phyloP scores from a whole-genome alignment of 257 asterid species.

The Solanum sparsipilum region DNA sequence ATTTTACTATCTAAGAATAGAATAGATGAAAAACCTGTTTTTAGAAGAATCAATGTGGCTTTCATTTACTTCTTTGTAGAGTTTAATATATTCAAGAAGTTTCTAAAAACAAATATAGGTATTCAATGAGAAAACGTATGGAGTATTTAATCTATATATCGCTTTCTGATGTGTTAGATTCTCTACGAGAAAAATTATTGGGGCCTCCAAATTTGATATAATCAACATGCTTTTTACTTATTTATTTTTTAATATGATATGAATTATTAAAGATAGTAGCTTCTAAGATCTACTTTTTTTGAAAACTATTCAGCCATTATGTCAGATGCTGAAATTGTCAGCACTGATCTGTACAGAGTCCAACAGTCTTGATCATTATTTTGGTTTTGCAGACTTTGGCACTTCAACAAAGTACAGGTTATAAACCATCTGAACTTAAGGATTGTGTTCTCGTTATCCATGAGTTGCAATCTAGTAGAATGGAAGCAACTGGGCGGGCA shows the following conservation, averaged over 20 bases:
- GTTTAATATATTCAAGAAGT: background rate
- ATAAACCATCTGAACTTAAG: conserved; percentile 47
- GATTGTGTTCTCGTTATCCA: conserved; percentile 39
- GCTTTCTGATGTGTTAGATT: background rate
- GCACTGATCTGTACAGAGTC: background rate
- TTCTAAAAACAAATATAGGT: background rate
- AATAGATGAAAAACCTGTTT: background rate
- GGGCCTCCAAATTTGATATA: background rate
- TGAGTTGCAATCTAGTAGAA: conserved; percentile 9
- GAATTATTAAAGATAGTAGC: background rate
- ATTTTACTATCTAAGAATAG: background rate
- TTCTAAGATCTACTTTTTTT: background rate
- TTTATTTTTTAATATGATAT: background rate
- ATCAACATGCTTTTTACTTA: background rate
- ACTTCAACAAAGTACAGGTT: conserved; percentile 54
- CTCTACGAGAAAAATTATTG: background rate
- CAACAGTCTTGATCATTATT: background rate
- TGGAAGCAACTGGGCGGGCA: conserved; percentile 5
- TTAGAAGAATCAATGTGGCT: background rate
- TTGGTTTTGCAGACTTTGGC: conserved; percentile 34
- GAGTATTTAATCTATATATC: background rate
- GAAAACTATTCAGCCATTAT: background rate
- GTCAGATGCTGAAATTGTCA: background rate
- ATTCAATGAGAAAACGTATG: background rate
- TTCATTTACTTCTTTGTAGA: background rate